Percentiles rank a stretch among this genome's conserved stretches.
Evolutionary conservation across 2,329 filamentous ascomycete species (phyloP).

Genomic region (Fonsecaea pugnacius): DNA sequence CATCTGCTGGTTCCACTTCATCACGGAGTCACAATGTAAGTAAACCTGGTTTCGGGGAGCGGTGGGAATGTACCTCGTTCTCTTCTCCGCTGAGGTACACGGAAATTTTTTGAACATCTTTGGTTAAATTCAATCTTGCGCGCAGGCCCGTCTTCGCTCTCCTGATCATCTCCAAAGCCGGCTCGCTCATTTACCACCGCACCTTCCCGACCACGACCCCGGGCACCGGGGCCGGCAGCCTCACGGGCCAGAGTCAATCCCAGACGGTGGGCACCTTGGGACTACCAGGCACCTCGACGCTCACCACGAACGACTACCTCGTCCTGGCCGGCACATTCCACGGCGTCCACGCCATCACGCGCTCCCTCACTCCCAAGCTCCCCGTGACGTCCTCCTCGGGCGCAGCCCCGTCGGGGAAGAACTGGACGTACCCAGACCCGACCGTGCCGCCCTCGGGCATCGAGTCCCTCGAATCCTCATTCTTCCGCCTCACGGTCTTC

Average conservation of each 20-base stretch:
- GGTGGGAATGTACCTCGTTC: background rate
- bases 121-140: background rate
- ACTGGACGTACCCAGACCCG: conserved; percentile 40
- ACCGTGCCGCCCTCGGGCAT: conserved; percentile 64
- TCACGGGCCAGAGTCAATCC: conserved; percentile 56
- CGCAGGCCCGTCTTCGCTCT: conserved; percentile 89
- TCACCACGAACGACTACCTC: conserved; percentile 94
- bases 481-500: conserved; percentile 95
- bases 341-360: conserved; percentile 72
- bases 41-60: background rate
- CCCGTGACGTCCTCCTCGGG: conserved; percentile 40
- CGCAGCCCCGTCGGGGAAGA: conserved; percentile 41
- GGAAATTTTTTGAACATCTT: background rate
- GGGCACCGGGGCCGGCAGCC: conserved; percentile 19
- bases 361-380: conserved; percentile 55
- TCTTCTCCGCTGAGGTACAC: background rate
- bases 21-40: conserved; percentile 2
- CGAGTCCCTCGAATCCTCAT: conserved; percentile 89
- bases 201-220: conserved; percentile 63
- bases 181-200: conserved; percentile 93
- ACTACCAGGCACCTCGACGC: conserved; percentile 71
- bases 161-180: conserved; percentile 98
- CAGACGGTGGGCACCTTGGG: conserved; percentile 35
- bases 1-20: background rate
- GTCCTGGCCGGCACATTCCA: conserved; percentile 97